Percentiles rank a stretch among this genome's conserved stretches.
Conservation (phyloP, 192 early-diverging fungal genomes). For the Bifiguratus adelaidae region DNA sequence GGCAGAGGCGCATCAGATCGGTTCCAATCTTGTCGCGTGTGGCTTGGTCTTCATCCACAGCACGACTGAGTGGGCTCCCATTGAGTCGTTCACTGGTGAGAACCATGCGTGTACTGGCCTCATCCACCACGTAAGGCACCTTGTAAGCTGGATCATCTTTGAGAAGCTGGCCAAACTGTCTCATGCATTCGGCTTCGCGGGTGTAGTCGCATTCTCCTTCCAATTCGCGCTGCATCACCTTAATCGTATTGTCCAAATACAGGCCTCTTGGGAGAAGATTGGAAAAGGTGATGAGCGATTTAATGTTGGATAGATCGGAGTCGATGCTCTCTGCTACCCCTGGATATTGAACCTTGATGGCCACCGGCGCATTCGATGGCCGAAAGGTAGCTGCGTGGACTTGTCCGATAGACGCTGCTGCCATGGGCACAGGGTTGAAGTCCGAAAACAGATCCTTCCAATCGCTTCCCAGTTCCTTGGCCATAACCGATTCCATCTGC, state of each 20-base stretch:
- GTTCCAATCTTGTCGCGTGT: slow-evolving; percentile 58
- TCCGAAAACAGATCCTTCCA: slow-evolving; percentile 59
- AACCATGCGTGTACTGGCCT: slow-evolving; percentile 60
- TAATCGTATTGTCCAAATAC: slow-evolving; percentile 94
- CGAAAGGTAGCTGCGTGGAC: slow-evolving; percentile 56
- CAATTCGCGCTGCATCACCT: slow-evolving; percentile 80
- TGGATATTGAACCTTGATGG: slow-evolving; percentile 96
- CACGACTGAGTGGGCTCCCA: slow-evolving; percentile 58
- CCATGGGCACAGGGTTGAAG: slow-evolving; percentile 80
- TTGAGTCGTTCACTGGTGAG: slow-evolving; percentile 71
- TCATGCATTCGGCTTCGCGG: slow-evolving; percentile 74
- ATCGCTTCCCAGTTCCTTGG: slow-evolving; percentile 50
- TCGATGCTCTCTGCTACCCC: slow-evolving; percentile 85
- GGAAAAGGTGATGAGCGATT: slow-evolving; percentile 66
- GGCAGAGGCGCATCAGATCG: slow-evolving; percentile 67
- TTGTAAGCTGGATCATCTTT: slow-evolving; percentile 43
- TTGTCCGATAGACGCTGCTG: slow-evolving; percentile 86
- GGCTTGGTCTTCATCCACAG: slow-evolving; percentile 44
- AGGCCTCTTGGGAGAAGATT: slow-evolving; percentile 85
- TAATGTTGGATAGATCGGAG: slow-evolving; percentile 76
- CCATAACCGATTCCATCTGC: slow-evolving; percentile 57
- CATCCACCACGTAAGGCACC: slow-evolving; percentile 65
- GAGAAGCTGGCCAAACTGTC: slow-evolving; percentile 53
- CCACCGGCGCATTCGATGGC: slow-evolving; percentile 39
- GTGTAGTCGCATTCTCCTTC: slow-evolving; percentile 90